phyloP scores from a whole-genome alignment of 208 protist genomes.

The Leptomonas seymouri region DNA sequence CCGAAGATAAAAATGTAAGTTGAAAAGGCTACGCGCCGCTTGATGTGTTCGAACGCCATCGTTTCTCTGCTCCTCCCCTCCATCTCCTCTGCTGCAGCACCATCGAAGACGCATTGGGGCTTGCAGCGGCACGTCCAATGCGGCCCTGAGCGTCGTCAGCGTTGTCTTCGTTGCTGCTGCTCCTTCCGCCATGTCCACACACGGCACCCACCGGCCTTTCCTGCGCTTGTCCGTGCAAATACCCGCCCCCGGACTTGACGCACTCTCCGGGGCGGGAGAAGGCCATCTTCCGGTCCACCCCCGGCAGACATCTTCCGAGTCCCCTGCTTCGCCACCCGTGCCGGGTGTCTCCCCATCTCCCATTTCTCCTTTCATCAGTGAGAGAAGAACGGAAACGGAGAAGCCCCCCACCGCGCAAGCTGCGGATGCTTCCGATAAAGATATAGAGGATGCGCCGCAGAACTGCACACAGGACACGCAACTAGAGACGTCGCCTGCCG shows the following conservation, averaged over 20 bases:
- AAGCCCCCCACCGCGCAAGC: not conserved
- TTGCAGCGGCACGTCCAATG: no score
- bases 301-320: not conserved
- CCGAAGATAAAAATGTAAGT: no score
- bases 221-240: no score
- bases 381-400: not conserved
- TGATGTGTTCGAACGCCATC: no score
- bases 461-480: not conserved
- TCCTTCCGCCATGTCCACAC: constrained; percentile 5
- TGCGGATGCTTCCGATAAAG: not conserved
- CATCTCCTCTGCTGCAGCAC: no score
- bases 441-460: not conserved
- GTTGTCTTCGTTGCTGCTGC: not conserved
- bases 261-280: no score
- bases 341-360: not conserved
- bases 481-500: not conserved
- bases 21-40: no score
- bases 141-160: no score
- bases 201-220: constrained; percentile 5
- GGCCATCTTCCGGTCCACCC: not conserved
- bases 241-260: no score
- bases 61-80: no score
- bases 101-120: no score
- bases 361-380: not conserved
- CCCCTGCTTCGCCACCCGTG: no score